These are phyloP conservation scores for Zoysia pacifica DNA, from an alignment of 176 grass and related monocot genomes.

Conservation along the genomic window DNA sequence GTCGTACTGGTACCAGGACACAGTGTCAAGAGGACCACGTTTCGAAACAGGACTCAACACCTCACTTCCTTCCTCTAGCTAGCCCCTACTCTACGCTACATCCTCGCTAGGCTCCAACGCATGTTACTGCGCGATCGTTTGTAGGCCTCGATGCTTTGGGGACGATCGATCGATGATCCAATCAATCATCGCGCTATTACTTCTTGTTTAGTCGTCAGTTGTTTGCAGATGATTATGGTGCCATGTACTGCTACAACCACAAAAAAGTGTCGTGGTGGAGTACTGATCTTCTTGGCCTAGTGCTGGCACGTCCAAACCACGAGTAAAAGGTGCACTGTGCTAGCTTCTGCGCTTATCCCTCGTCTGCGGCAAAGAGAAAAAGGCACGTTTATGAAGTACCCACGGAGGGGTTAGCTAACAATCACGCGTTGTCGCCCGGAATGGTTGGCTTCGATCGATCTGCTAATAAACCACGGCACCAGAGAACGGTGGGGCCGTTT, in stretches of 20 bases:
- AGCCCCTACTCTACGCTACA: neutral
- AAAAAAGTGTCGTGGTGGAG: neutral
- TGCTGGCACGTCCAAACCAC: too few relatives aligned
- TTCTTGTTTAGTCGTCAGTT: neutral
- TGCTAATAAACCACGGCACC: neutral
- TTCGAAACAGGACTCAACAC: neutral
- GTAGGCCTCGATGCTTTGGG: too few relatives aligned
- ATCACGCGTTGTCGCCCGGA: neutral
- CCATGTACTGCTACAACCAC: neutral
- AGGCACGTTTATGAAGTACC: neutral
- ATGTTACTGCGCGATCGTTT: too few relatives aligned
- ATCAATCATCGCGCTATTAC: neutral
- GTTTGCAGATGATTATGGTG: neutral
- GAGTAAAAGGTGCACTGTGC: too few relatives aligned
- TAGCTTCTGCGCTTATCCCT: neutral
- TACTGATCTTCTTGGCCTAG: too few relatives aligned
- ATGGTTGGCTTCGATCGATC: neutral
- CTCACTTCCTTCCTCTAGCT: neutral
- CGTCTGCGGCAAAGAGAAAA: neutral
- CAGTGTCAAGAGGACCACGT: conserved; percentile 4
- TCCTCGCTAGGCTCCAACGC: neutral
- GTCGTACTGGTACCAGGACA: neutral
- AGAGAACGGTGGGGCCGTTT: too few relatives aligned
- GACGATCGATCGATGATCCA: neutral
- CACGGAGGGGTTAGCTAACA: neutral